phyloP scores from a whole-genome alignment of 1,284 basidiomycete genomes.

The Trichosporon sp. region DNA sequence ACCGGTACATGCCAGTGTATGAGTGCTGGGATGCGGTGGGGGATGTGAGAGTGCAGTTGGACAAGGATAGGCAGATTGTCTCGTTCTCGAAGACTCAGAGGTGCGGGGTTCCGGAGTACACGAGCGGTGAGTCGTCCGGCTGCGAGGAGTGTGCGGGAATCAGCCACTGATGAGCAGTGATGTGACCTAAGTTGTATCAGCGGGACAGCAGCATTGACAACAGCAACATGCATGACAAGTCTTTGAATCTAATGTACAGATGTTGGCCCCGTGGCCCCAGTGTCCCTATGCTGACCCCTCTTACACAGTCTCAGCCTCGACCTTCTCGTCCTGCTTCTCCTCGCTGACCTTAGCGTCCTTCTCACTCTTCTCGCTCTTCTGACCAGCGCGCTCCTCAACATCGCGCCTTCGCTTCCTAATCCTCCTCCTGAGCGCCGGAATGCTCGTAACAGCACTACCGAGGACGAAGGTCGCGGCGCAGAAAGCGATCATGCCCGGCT shows the following conservation, averaged over 20 bases:
- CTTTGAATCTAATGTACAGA: no score
- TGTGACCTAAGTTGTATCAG: no score
- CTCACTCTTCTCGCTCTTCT: not conserved
- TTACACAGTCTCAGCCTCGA: no score
- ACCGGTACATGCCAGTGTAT: constrained; percentile 42
- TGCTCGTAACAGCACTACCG: constrained; percentile 20
- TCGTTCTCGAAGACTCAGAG: not conserved
- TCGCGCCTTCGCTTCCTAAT: not conserved
- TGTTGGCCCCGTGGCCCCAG: no score
- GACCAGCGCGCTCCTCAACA: not conserved
- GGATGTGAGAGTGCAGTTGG: not conserved
- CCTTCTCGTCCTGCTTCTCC: not conserved
- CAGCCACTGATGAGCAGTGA: no score
- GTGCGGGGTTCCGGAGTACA: no score
- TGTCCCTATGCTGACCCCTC: no score
- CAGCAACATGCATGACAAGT: no score
- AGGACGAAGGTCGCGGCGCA: constrained; percentile 27
- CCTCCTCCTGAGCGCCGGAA: not conserved
- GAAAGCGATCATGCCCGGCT: constrained; percentile 17
- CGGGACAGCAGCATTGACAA: no score
- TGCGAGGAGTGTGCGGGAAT: no score
- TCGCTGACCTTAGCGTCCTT: no score
- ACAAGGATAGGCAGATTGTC: not conserved
- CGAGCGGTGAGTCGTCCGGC: not conserved
- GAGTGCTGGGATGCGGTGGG: constrained; percentile 15